These are phyloP conservation scores for Boletus subparvulus DNA, from an alignment of 768 basidiomycete species.

Conservation along the genomic window DNA sequence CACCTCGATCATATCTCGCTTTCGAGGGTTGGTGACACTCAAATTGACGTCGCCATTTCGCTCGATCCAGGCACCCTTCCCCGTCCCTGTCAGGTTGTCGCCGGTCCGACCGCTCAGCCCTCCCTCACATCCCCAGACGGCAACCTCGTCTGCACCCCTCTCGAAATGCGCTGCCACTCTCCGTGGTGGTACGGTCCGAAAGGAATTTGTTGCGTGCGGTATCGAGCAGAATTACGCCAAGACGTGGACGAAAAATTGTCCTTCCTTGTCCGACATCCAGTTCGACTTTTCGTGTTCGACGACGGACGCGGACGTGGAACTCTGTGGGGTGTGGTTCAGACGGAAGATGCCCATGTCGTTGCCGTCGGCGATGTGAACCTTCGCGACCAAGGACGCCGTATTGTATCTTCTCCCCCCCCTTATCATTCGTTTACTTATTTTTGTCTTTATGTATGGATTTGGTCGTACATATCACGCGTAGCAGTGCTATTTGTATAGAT, in stretches of 20 bases:
- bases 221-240: slow-evolving; percentile 28
- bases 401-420: neutral
- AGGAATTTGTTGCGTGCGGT: slow-evolving; percentile 30
- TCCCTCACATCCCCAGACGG: slow-evolving; percentile 8
- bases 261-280: slow-evolving; percentile 28
- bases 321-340: slow-evolving; percentile 34
- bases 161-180: neutral
- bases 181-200: slow-evolving; percentile 1
- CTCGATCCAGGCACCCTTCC: slow-evolving; percentile 18
- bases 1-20: slow-evolving; percentile 33
- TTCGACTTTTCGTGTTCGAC: slow-evolving; percentile 31
- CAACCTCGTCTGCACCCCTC: neutral
- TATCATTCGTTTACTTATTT: neutral
- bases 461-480: too few relatives aligned
- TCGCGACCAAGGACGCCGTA: neutral
- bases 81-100: neutral
- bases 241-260: slow-evolving; percentile 30
- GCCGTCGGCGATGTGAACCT: neutral
- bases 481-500: too few relatives aligned
- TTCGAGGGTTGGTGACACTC: slow-evolving; percentile 27
- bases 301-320: slow-evolving; percentile 26
- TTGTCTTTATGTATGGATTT: neutral
- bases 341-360: slow-evolving; percentile 16
- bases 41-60: slow-evolving; percentile 34
- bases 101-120: neutral